Base-by-base conservation (phyloP, 306 rosid genomes). In the Fragaria ananassa region DNA sequence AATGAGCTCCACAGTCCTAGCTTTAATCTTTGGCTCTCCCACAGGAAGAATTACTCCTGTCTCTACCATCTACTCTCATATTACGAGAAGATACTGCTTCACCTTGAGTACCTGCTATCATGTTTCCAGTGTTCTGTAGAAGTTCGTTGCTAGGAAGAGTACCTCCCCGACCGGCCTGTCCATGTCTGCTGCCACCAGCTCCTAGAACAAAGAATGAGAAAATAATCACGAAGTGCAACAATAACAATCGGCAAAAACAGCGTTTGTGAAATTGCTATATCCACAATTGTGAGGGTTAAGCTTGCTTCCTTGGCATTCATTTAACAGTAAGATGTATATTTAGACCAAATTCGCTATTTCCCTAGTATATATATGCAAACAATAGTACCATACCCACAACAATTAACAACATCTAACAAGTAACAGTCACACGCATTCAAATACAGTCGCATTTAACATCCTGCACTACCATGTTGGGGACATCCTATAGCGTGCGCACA, bases 81-180 rank as follows among this genome's bases (percentile, higher is more conserved):
- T 79, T 64, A 80, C 77, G 74, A 64, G 91, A 81, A 56, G 88
- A 74, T 57, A 78, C 83, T 19, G 25, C 83, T 15, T n/a, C 14
- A 23, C 75, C 79, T 64, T 75, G 58, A 29, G 27, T 39, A 70
- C 81, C 86, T 37, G 83, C 45, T 11, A 79, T 75, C 77, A 35
- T 34, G 44, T 77, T 60, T 56, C 78, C 80, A 29, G 41, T 51
- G 12, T 65, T 71, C 74, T 82, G 80, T 41, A n/a, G 42, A 17
- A 15, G 27, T 80, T 89, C 91, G 1, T 77, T 74, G 23, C 86
- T 85, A 68, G 96, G 96, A 51, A 92, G 93, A 9, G 88, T 88
- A 41, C 86, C 96, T 50, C 89, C 85, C 58, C 51, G 80, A 42
- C 85, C 31, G 1, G 77, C 60, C 68, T 35, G 86, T 78, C 51